Evolutionary conservation across 2,329 filamentous ascomycete species (phyloP), one percentile per base, ranked within the genome.

Genomic region (Aspergillus calidoustus): DNA sequence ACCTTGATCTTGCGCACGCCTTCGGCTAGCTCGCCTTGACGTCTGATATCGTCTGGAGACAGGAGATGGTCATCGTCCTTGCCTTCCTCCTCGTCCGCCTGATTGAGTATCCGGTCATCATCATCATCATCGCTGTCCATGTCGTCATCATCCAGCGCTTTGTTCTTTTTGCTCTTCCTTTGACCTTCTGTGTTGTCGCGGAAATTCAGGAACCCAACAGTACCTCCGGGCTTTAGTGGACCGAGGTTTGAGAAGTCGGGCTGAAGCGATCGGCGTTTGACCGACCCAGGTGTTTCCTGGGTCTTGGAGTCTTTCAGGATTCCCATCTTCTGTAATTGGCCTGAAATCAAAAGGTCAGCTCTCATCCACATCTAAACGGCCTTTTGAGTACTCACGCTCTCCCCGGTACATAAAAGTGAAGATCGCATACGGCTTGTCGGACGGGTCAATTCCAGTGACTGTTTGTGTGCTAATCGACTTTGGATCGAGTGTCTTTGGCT

Each of bases 381-480:
- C 31, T 13, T 22, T 8, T 23, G 7, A 19, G 13, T 46, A 87
- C 92, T 83, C 83, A 96, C 94, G 90, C 75, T 97, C 91, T 76
- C 95, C 95, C 64, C 95, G 88, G 76, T 99, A 99, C 80, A 98
- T 92, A 77, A 99, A 99, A 30, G 96, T 98, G 77, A 99, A 99
- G 8, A 91, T 90, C 4, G 95, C 95, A 79, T 97, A 99, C 3
- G 96, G 95, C 78, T 94, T 95, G 65, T 98, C 94, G 22, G 93
- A 93, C 0, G 93, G 92, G 76, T 99, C 95, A 65, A 98, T 96
- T 19, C 94, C 95, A 8, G 95, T 98, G n/a, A 99, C 95, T 0
- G 95, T 99, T 79, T 99, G 95, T 3, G 95, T 99, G 74, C 93
- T 98, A 74, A 99, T 99, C 2, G 92, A 93, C 80, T 97, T 97